Base-by-base conservation (phyloP, 2,329 filamentous ascomycete genomes). In the Colletotrichum sp. region DNA sequence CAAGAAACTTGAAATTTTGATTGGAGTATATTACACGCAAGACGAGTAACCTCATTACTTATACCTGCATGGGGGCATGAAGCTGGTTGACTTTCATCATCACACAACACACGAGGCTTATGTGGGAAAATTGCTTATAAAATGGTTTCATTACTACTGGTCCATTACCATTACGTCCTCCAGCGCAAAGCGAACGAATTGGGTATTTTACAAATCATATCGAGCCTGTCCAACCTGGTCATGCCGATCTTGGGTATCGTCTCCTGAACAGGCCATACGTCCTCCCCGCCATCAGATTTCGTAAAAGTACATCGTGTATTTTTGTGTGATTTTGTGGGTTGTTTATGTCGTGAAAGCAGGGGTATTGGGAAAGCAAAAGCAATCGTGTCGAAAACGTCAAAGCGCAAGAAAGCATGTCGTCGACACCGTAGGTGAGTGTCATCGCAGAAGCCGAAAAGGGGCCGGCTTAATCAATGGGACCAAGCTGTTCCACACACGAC, bases 401-500 rank as follows among this genome's bases (percentile, higher is more conserved):
- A 76, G 32, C 55, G 63, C 55, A 65, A 63, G 15, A 24, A 44
- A 59, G 59, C 34, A 55, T 65, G 57, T 57, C 59, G 57, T 24
- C 59, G 70, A 16, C 64, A 26, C 57, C 44, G 44, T 52, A 28
- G 21, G 24, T 36, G 5, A 24, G 64, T 60, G 32, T 63, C 36
- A 72, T 73, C 39, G 72, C 39, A 63, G 13, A 21, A 36, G 49
- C 75, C 71, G 55, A 32, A 32, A 67, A 57, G 30, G 67, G 67
- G 36, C 67, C 39, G 62, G 60, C 66, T 71, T 32, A 49, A 76
- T 64, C 63, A 77, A 57, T 72, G 55, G n/a, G 77, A 78, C 73
- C 69, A 78, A 62, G 65, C 77, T 77, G 57, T 78, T 77, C 66
- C 77, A 28, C 62, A 60, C 49, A 73, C 57, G 34, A 73, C 36